Conservation (phyloP, 352 stramenopile species). For the Globisporangium canariense region DNA sequence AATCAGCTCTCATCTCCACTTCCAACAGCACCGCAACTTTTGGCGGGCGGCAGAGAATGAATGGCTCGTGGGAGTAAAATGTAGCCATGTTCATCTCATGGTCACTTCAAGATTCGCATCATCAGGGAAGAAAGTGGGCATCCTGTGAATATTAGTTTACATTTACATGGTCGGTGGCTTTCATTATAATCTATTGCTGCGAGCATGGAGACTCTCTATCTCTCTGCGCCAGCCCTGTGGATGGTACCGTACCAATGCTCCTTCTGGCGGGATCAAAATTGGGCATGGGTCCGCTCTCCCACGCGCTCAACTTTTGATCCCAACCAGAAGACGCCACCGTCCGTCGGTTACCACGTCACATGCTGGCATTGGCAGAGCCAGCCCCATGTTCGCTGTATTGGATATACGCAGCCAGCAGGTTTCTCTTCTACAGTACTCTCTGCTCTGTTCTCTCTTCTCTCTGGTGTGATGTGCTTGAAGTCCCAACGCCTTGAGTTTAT, state of each 20-base stretch:
- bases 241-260: background rate
- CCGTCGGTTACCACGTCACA: slow-evolving; percentile 11
- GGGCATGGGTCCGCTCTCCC: slow-evolving; percentile 3
- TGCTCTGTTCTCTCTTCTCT: background rate
- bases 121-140: background rate
- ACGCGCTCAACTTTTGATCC: background rate
- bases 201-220: background rate
- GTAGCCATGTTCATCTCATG: background rate
- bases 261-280: slow-evolving; percentile 4
- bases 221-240: background rate
- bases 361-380: background rate
- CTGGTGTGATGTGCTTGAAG: background rate
- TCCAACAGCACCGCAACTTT: background rate
- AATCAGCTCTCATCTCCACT: background rate
- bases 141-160: background rate
- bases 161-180: background rate
- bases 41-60: background rate
- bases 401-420: slow-evolving; percentile 9
- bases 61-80: background rate
- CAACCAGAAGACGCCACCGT: slow-evolving; percentile 3
- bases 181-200: background rate
- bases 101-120: background rate
- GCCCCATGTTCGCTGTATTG: slow-evolving; percentile 12
- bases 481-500: slow-evolving; percentile 40
- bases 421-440: slow-evolving; percentile 1